A percentile compares a stretch with the other conserved stretches of the same genome.
phyloP scores from a whole-genome alignment of 2,329 filamentous ascomycete species.

The Penicillium fuscoglaucum region DNA sequence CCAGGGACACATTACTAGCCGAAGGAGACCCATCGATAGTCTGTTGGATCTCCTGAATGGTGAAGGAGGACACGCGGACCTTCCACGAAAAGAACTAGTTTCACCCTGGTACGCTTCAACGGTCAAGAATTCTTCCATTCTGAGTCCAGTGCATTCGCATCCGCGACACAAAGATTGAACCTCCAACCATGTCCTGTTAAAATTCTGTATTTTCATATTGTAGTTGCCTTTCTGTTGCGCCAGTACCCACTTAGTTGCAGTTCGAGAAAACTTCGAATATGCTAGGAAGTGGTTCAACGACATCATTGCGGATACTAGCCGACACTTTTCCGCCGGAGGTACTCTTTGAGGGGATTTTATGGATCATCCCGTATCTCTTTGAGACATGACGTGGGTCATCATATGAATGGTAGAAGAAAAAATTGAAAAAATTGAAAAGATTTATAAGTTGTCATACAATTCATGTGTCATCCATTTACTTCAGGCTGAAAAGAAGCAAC shows the following conservation, averaged over 20 bases:
- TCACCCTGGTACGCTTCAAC: neutral
- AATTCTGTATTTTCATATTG: neutral
- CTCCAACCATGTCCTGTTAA: neutral
- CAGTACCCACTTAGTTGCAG: neutral
- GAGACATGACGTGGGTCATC: conserved; percentile 6
- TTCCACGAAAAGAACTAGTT: neutral
- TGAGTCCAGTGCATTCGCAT: neutral
- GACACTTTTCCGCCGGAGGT: neutral
- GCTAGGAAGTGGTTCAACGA: conserved; percentile 5
- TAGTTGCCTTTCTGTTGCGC: neutral
- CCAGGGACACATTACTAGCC: neutral
- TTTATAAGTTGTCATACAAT: neutral
- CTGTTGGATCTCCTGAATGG: neutral
- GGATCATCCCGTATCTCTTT: neutral
- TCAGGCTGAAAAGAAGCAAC: conserved; percentile 5
- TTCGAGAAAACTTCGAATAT: conserved; percentile 11
- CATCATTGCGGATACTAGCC: conserved; percentile 12
- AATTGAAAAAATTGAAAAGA: neutral
- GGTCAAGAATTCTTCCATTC: neutral
- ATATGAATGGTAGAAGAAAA: neutral
- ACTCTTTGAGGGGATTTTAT: neutral
- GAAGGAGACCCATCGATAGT: neutral
- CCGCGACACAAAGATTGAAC: neutral
- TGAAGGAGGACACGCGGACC: neutral
- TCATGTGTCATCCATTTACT: neutral